These are phyloP conservation scores for Protostelium mycophagum DNA, from an alignment of 78 protist species.

Conservation along the genomic window DNA sequence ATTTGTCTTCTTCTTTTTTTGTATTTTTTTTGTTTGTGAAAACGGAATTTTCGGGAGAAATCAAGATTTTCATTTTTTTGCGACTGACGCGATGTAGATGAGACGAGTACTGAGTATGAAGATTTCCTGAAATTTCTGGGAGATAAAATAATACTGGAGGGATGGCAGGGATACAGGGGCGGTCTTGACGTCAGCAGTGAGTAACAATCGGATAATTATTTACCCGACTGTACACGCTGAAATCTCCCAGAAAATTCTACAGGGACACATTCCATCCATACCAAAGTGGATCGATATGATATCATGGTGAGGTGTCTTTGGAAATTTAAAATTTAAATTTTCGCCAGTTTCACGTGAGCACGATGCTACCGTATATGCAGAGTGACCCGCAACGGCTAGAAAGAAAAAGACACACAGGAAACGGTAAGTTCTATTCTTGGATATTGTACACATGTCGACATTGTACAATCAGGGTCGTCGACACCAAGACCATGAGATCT, in stretches of 20 bases:
- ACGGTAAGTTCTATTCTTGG: constrained; percentile 33
- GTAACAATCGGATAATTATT: background rate
- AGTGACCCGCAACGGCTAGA: constrained; percentile 69
- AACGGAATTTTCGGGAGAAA: too few relatives aligned
- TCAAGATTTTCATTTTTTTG: background rate
- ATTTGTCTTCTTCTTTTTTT: too few relatives aligned
- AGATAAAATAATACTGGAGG: constrained; percentile 22
- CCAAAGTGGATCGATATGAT: background rate
- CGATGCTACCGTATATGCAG: constrained; percentile 57
- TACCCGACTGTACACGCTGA: background rate
- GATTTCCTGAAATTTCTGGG: constrained; percentile 69
- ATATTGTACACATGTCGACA: too few relatives aligned
- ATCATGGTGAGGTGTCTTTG: background rate
- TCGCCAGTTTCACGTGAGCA: constrained; percentile 76
- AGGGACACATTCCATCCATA: background rate
- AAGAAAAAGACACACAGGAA: constrained; percentile 80
- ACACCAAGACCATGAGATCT: too few relatives aligned
- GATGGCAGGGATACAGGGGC: constrained; percentile 46
- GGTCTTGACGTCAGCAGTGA: constrained; percentile 67
- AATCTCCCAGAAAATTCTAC: background rate
- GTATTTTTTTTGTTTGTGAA: too few relatives aligned
- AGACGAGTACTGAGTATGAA: constrained; percentile 15
- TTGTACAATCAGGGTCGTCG: too few relatives aligned
- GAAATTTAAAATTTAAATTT: too few relatives aligned
- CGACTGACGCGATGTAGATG: background rate